Base-by-base conservation (phyloP, 331 rosid genomes). In the Acacia pycnantha region DNA sequence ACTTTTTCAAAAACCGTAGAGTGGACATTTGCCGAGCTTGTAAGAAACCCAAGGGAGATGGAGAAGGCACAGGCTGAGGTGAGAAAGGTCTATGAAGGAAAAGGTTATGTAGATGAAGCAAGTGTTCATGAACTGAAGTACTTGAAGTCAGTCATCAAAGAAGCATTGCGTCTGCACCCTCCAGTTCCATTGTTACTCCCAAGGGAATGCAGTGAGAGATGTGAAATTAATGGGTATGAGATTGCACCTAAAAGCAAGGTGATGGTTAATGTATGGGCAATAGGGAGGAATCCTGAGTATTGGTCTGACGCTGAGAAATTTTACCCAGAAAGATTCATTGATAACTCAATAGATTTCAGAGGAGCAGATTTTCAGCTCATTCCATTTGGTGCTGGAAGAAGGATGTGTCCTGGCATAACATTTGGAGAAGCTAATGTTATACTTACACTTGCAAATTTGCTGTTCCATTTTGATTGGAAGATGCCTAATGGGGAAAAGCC, bases 21-120 rank as follows among this genome's bases (percentile, higher is more conserved):
- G 50, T 92, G 94, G 91, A 87, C 89, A 43, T 82, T 88, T 86
- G 74, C 87, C 29, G 94, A 92, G 82, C 83, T 92, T 71, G 67
- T 88, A 4, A 88, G 58, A 71, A 84, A 88, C 16, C 92, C 91
- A 51, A 76, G 58, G 14, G 73, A 62, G 43, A 91, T 87, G 94
- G 68, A 85, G 40, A 83, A 51, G 75, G 90, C 86, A 40, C 90
- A 89, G 62, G 44, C 37, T 10, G 90, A 89, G 80, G 82, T 88
- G 44, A 88, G 93, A 69, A 81, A 67, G 4, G 85, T 87, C 13
- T 78, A 62, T 61, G 74, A 64, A 6, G 70, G 59, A 83, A 87
- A 74, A 72, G 83, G 83, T 16, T 21, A 10, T 48, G 89, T 82
- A 11, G 93, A 88, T 66, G 92, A 89, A 82, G 73, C 87, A 2